Evolutionary conservation across 177 flowering plant genomes (phyloP).

Genomic region (Vitis hybrid): DNA sequence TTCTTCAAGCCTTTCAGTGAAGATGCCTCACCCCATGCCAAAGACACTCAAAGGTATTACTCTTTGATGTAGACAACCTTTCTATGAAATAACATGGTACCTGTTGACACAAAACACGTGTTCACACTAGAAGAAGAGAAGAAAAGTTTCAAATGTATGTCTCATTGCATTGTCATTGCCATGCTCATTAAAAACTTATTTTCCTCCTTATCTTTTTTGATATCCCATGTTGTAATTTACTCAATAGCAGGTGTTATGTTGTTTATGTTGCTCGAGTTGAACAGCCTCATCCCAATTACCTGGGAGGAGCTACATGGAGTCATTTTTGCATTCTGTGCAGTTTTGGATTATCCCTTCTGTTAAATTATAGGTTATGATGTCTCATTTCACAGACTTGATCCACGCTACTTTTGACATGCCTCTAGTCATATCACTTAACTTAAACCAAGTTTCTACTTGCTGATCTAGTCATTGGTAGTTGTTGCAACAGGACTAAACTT

Average conservation of each 20-base stretch:
- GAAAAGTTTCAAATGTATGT: no score
- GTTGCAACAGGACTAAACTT: no score
- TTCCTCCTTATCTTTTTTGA: no score
- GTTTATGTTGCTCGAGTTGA: no score
- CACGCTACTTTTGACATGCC: neutral
- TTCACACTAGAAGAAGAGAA: no score
- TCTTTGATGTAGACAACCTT: neutral
- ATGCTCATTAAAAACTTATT: no score
- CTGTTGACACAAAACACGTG: no score
- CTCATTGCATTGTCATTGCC: no score
- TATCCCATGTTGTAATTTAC: no score
- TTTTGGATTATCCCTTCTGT: neutral
- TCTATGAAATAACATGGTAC: neutral
- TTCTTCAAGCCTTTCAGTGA: slow-evolving; percentile 32
- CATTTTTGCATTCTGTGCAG: neutral
- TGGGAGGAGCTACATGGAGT: neutral
- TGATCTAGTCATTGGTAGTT: no score
- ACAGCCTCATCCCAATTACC: neutral
- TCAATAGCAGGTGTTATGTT: no score
- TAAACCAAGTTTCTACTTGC: neutral
- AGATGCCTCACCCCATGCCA: slow-evolving; percentile 36
- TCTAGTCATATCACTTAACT: neutral
- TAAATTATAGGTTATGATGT: neutral
- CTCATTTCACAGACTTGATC: neutral
- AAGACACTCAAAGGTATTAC: slow-evolving; percentile 55